A percentile compares a stretch with the other conserved stretches of the same genome.
phyloP scores from a whole-genome alignment of 108 stramenopile genomes.

The Parmales sp. region DNA sequence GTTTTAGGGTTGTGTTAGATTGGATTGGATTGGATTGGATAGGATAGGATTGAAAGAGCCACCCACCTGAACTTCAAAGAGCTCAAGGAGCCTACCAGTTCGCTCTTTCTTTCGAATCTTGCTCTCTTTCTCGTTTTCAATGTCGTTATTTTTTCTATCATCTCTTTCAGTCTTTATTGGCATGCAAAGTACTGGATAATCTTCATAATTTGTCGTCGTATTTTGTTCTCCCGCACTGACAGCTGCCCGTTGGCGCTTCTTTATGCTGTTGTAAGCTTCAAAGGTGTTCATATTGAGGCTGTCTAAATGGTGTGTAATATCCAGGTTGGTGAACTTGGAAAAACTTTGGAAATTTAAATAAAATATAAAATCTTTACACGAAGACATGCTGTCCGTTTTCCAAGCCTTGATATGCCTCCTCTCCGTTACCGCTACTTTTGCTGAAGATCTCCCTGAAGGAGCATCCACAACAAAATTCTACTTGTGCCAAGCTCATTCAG shows the following conservation, averaged over 20 bases:
- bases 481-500: no score
- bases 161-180: neutral
- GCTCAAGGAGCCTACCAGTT: constrained; percentile 8
- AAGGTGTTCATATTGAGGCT: neutral
- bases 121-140: neutral
- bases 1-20: no score
- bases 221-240: neutral
- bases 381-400: no score
- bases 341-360: neutral
- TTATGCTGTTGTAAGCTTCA: neutral
- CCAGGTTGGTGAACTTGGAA: neutral
- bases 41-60: no score
- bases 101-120: no score
- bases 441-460: no score
- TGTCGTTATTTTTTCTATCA: neutral
- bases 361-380: no score
- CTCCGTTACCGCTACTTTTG: no score
- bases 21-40: no score
- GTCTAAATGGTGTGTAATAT: no score
- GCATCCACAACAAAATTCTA: no score
- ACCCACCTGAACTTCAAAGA: constrained; percentile 7
- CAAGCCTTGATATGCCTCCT: no score
- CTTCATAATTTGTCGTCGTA: neutral
- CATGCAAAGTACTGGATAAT: neutral
- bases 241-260: neutral